Conservation (phyloP, 805 yeast genomes). For the Wickerhamiella spandovensis region DNA sequence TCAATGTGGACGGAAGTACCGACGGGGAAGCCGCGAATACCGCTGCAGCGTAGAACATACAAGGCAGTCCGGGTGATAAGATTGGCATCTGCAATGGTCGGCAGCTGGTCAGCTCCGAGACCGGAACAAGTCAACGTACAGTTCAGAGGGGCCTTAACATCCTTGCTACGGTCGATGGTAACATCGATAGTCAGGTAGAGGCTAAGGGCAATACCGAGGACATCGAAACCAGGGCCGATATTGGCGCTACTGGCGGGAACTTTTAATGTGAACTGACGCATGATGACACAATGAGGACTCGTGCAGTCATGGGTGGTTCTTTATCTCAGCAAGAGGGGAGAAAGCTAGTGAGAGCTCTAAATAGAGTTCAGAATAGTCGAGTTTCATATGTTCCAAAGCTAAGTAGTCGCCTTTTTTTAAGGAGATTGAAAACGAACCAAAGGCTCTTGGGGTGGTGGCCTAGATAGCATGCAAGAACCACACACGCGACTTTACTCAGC, state of each 20-base stretch:
- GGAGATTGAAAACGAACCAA: too few species aligned
- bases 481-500: background rate
- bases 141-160: slow-evolving; percentile 37
- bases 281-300: slow-evolving; percentile 1
- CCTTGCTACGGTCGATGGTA: slow-evolving; percentile 38
- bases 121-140: slow-evolving; percentile 57
- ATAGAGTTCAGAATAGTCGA: too few species aligned
- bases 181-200: slow-evolving; percentile 62
- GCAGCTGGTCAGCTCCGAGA: slow-evolving; percentile 73
- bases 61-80: slow-evolving; percentile 87
- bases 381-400: too few species aligned
- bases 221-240: slow-evolving; percentile 98
- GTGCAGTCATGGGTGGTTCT: background rate
- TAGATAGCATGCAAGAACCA: background rate
- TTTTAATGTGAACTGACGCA: slow-evolving; percentile 15
- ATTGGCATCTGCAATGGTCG: slow-evolving; percentile 63
- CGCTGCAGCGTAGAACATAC: slow-evolving; percentile 78
- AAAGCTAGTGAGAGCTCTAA: too few species aligned
- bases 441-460: too few species aligned
- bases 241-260: slow-evolving; percentile 96
- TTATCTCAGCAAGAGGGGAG: background rate
- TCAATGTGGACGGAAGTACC: slow-evolving; percentile 71
- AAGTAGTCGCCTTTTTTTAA: too few species aligned
- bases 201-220: slow-evolving; percentile 79
- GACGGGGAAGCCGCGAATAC: slow-evolving; percentile 58